These are phyloP conservation scores for Cladosporium velox DNA, from an alignment of 2,329 filamentous ascomycete genomes.

Conservation along the genomic window DNA sequence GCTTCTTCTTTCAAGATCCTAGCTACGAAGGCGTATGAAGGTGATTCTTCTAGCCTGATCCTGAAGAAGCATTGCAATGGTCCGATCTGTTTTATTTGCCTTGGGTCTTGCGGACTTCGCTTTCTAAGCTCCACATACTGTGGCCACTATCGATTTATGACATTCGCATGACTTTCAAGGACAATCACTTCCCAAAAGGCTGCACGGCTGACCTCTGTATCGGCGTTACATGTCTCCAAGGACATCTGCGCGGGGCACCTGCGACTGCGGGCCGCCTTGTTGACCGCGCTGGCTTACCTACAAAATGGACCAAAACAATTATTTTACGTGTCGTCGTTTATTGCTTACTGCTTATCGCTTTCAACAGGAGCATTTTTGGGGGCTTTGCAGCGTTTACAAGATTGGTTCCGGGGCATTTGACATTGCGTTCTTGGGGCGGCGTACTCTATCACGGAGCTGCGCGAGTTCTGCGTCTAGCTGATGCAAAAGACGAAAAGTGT, in stretches of 20 bases:
- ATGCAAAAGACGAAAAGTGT: not conserved
- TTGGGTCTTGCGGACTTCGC: not conserved
- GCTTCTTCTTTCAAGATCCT: not conserved
- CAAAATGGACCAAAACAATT: not conserved
- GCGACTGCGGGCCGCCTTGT: not conserved
- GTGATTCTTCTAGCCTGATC: slow-evolving; percentile 15
- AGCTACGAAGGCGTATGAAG: not conserved
- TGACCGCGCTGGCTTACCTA: not conserved
- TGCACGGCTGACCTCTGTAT: not conserved
- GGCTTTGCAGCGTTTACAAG: not conserved
- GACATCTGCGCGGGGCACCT: not conserved
- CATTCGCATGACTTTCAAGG: not conserved
- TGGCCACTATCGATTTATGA: no score
- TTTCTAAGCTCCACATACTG: no score
- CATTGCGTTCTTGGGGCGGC: not conserved
- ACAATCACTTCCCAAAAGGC: not conserved
- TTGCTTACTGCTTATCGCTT: not conserved
- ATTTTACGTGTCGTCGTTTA: not conserved
- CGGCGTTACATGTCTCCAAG: not conserved
- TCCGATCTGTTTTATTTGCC: not conserved
- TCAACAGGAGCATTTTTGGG: not conserved
- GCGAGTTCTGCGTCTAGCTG: not conserved
- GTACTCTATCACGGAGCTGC: not conserved
- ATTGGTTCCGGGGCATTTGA: not conserved
- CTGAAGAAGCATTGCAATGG: not conserved